phyloP scores from a whole-genome alignment of 2,329 filamentous ascomycete species.

The Penicillium digitatum region DNA sequence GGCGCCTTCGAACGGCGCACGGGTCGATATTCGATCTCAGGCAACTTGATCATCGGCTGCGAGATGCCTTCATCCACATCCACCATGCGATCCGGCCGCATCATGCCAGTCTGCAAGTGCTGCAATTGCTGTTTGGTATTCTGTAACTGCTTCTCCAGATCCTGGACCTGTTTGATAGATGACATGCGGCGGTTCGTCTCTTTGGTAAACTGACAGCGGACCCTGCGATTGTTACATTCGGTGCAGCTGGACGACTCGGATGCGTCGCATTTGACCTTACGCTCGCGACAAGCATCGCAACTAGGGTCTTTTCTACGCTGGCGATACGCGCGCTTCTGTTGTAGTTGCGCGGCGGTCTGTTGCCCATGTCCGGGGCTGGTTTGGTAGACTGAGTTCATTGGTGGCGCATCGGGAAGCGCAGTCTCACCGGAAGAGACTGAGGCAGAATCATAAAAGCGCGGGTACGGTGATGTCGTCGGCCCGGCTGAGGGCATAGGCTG shows the following conservation, averaged over 20 bases:
- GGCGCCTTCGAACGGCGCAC: conserved; percentile 60
- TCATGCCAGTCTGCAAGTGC: conserved; percentile 64
- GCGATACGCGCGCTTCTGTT: conserved; percentile 83
- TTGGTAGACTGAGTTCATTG: conserved; percentile 38
- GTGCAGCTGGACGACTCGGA: conserved; percentile 95
- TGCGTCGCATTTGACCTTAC: conserved; percentile 82
- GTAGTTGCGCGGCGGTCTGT: conserved; percentile 64
- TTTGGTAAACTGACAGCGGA: conserved; percentile 98
- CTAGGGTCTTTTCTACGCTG: conserved; percentile 95
- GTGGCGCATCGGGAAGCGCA: conserved; percentile 34
- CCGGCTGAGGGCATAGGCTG: conserved; percentile 34
- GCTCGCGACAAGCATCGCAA: conserved; percentile 91
- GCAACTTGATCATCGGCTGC: conserved; percentile 55
- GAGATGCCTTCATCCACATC: conserved; percentile 41
- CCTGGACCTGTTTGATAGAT: conserved; percentile 97
- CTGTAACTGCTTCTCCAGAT: conserved; percentile 86
- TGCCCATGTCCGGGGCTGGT: conserved; percentile 43
- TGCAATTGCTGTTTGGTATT: conserved; percentile 75
- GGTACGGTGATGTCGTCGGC: conserved; percentile 28
- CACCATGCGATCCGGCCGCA: conserved; percentile 46
- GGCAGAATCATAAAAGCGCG: conserved; percentile 40
- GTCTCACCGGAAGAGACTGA: conserved; percentile 40
- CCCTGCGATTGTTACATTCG: conserved; percentile 92
- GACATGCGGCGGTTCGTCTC: conserved; percentile 98
- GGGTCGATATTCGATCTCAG: conserved; percentile 63